These are phyloP conservation scores for Trametes sanguinea DNA, from an alignment of 768 basidiomycete genomes.

Conservation along the genomic window DNA sequence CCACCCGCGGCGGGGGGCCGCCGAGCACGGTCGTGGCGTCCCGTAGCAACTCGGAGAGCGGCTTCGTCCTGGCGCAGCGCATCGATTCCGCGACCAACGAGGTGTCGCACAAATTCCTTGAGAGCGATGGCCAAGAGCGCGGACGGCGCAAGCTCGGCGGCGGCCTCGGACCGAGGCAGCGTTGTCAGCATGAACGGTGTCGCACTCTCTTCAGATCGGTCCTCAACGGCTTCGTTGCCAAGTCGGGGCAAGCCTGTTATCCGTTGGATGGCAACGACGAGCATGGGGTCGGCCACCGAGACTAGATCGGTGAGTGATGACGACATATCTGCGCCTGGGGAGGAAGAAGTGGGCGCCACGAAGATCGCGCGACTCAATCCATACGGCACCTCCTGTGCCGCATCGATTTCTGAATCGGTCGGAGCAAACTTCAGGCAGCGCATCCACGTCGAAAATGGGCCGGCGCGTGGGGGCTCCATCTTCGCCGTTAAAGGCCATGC, in stretches of 20 bases:
- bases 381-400: slow-evolving; percentile 8
- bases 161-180: slow-evolving; percentile 22
- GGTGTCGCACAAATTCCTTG: slow-evolving; percentile 35
- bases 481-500: slow-evolving; percentile 15
- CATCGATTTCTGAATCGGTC: neutral
- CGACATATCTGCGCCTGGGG: neutral
- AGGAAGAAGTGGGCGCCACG: slow-evolving; percentile 1
- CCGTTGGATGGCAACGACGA: slow-evolving; percentile 29
- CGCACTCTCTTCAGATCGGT: neutral
- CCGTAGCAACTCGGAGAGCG: slow-evolving; percentile 21
- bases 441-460: slow-evolving; percentile 18
- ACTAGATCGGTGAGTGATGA: slow-evolving; percentile 26
- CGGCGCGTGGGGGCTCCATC: neutral
- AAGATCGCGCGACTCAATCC: slow-evolving; percentile 17
- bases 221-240: neutral
- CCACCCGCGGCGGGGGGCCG: slow-evolving; percentile 20
- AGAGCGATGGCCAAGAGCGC: slow-evolving; percentile 40
- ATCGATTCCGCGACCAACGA: slow-evolving; percentile 38
- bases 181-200: neutral
- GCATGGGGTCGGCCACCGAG: slow-evolving; percentile 31
- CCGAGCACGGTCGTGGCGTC: slow-evolving; percentile 18
- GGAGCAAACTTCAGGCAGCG: slow-evolving; percentile 7
- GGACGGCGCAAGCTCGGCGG: slow-evolving; percentile 36
- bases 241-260: slow-evolving; percentile 7
- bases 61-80: slow-evolving; percentile 36